Percentiles rank a stretch among this genome's conserved stretches.
Conservation (phyloP, 2,329 filamentous ascomycete species). For the Cucurbitaria berberidis region DNA sequence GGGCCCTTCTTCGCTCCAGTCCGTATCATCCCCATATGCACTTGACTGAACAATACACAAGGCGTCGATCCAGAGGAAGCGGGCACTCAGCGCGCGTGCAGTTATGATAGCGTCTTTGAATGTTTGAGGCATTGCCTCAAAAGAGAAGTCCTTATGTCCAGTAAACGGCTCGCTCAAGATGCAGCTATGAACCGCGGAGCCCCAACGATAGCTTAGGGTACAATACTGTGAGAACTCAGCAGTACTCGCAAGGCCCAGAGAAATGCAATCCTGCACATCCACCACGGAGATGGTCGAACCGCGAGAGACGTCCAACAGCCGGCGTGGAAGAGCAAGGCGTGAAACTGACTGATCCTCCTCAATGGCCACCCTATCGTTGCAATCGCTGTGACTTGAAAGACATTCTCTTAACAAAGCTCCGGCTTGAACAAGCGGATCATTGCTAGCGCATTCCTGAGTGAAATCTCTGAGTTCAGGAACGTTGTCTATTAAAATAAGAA, state of each 20-base stretch:
- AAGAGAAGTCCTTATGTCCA: neutral
- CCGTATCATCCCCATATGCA: neutral
- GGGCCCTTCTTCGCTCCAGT: conserved; percentile 1
- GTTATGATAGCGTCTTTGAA: conserved; percentile 4
- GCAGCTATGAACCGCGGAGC: neutral
- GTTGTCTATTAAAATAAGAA: neutral
- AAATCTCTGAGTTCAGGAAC: neutral
- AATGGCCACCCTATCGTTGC: neutral
- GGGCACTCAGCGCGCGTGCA: neutral
- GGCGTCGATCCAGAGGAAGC: conserved; percentile 12
- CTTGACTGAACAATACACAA: conserved; percentile 9
- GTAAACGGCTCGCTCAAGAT: neutral
- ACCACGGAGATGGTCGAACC: neutral
- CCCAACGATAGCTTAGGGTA: conserved; percentile 3
- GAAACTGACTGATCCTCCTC: too few species aligned
- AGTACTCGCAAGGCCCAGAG: neutral
- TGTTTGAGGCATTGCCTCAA: conserved; percentile 2
- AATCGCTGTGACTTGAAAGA: neutral
- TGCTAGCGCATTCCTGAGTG: neutral
- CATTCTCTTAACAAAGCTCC: neutral
- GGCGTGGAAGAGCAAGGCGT: neutral
- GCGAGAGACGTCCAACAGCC: neutral
- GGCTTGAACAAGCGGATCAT: neutral
- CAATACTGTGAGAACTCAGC: neutral
- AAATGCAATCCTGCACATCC: neutral